Evolutionary conservation across 805 yeast genomes (phyloP), one percentile per base, ranked within the genome.

Genomic region (Cyberlindnera maritima): DNA sequence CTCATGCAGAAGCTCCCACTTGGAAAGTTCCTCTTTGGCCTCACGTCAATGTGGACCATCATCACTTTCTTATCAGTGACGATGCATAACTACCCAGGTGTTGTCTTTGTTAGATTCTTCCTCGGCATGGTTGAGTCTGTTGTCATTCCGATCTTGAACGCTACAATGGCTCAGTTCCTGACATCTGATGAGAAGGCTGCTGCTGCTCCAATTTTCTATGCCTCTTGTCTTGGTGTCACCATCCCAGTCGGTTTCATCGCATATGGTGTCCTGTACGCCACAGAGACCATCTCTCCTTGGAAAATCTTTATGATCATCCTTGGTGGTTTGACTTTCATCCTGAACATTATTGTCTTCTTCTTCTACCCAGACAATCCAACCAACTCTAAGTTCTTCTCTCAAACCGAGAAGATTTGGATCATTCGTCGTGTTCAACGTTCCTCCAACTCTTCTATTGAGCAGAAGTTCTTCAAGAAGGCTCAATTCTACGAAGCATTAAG

Each of bases 351-450:
- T 4, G 59, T 72, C 3, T 57, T 62, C 43, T 68, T 69, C 48
- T 42, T 69, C 18, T 81, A 78, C 55, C 88, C 87, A 35, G 70
- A 74, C 48, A 77, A 80, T 58, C 86, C 86, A 14, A 60, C 81
- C 0, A 70, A 66, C 49, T 80, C 80, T 6, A 67, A 62, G 47
- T 76, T 76, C 53, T 65, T 81, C 40, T 50, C 72, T 4, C 59
- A 56, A 2, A 69, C 76, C 37, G 86, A 81, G 59, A 78, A 71
- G 55, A 71, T 78, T 12, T 71, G 76, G 74, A 63, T 74, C 47
- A 76, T 77, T 51, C 60, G 75, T 62, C 61, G 71, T 58, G 69
- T 65, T 46, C 74, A 68, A 50, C 56, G 52, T 32, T 63, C 64
- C 21, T 73, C 67, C 8, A 66, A 57, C 43, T 62, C 72, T 2